Conservation (phyloP, 2,329 filamentous ascomycete genomes). For the Colletotrichum sp. region DNA sequence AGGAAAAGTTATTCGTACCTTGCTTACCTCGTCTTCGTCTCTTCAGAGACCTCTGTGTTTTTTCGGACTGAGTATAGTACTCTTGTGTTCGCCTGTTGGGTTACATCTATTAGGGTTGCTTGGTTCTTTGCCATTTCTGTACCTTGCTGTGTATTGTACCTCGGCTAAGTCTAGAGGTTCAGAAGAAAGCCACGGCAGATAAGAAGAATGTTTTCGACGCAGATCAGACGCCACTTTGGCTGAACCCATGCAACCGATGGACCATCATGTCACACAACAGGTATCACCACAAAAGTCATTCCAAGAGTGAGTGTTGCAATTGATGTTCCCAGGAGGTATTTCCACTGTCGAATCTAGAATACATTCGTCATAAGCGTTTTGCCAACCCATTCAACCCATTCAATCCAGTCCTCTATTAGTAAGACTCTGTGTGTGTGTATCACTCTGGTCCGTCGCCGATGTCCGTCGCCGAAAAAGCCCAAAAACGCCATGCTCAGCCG, state of each 20-base stretch:
- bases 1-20: too few species aligned
- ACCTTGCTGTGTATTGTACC: too few species aligned
- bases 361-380: slow-evolving; percentile 10
- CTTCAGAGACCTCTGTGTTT: too few species aligned
- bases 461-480: slow-evolving; percentile 8
- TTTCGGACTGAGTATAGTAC: too few species aligned
- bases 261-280: not conserved
- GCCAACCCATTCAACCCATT: not conserved
- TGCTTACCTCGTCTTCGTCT: too few species aligned
- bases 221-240: not conserved
- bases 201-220: not conserved
- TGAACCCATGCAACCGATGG: not conserved
- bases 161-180: not conserved
- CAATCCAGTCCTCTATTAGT: slow-evolving; percentile 14
- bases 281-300: not conserved
- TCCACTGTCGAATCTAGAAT: slow-evolving; percentile 1
- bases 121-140: too few species aligned
- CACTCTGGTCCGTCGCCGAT: slow-evolving; percentile 1
- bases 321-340: not conserved
- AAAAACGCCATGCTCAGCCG: slow-evolving; percentile 21
- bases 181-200: not conserved
- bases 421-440: slow-evolving; percentile 6
- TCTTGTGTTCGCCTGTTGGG: too few species aligned
- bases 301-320: not conserved
- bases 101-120: too few species aligned